Evolutionary conservation across 2,329 filamentous ascomycete genomes (phyloP), one percentile per base, ranked within the genome.

Genomic region (Ophiocordyceps robertsii): DNA sequence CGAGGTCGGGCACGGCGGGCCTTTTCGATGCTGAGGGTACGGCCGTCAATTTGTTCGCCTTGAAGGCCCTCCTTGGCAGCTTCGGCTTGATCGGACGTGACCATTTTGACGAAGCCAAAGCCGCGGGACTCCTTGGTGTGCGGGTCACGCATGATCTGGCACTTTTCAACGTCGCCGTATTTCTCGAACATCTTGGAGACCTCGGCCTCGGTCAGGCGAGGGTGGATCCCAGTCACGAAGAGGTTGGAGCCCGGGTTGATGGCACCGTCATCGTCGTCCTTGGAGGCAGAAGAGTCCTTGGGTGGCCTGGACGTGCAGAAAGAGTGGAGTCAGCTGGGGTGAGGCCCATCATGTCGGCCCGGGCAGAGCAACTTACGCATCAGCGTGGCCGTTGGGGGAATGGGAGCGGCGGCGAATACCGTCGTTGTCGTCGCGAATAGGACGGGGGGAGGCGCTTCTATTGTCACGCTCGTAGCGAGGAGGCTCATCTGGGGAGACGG

Each of bases 91-190:
- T 96, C 90, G 39, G 86, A 78, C 45, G 87, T 93, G 47, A 88
- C 80, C 90, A 98, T 96, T 73, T 98, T 96, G 62, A 98, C 92
- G 69, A 98, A 98, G 44, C 92, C 92, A 53, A 98, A 98, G 52
- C 92, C 92, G 65, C 92, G 92, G 54, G 90, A 96, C 67, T 98
- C 92, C 69, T 95, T 94, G 58, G 86, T 93, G 66, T 98, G 92
- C 48, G 92, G 92, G 60, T 98, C 92, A 58, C 90, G 80, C 92
- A 98, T 98, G 69, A 98, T 98, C 65, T 95, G 93, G 71, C 90
- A 96, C 69, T 93, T 96, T 69, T 96, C 90, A 41, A 98, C 92
- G 61, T 95, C 88, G 53, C 92, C 92, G 58, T 96, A 96, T 68
- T 96, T 98, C 69, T 95, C 88, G 59, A 98, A 98, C 51, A 98